Base-by-base conservation (phyloP, 2,329 filamentous ascomycete species). In the Dactylellina parvicollis region DNA sequence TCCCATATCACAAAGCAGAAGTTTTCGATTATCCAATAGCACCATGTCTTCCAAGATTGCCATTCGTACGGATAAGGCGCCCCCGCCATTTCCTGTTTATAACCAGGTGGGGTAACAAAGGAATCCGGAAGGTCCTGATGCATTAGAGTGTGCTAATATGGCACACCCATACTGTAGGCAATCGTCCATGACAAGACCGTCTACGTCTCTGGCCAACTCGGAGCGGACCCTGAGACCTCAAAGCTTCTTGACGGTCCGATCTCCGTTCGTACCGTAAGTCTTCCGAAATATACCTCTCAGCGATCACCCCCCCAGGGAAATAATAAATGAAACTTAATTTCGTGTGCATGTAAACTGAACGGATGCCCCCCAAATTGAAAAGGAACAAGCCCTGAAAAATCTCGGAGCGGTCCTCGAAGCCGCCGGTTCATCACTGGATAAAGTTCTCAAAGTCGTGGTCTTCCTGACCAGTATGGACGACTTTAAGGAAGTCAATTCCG, bases 401-500 rank as follows among this genome's bases (percentile, higher is more conserved):
- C 86, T 97, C 79, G 86, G 89, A 81, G 90, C 91, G 44, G 92
- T 98, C 66, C 87, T 98, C 56, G 86, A 88, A 73, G 92, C 89
- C 78, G 92, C 92, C 22, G 92, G 91, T 60, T 93, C 90, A 20
- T 87, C 86, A 57, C 86, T 98, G 70, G 82, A 87, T 75, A 91
- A 89, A 81, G 89, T 96, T 49, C 91, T 97, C 83, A 96, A 97
- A 86, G 90, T 92, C 78, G 92, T 89, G 80, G 90, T 96, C 80
- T 98, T 97, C 86, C 83, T 98, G 75, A 89, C 90, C 55, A 90
- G 96, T 82, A 98, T 98, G 94, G 87, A 85, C 75, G 86, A 95
- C 82, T 98, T 98, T 80, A 88, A 86, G 54, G 87, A 89, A 80
- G 91, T 92, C 88, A 92, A 92, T 81, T 85, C 85, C 77, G 85